A percentile compares a stretch with the other conserved stretches of the same genome.
phyloP scores from a whole-genome alignment of 2,329 filamentous ascomycete genomes.

The Botrytis fragariae region DNA sequence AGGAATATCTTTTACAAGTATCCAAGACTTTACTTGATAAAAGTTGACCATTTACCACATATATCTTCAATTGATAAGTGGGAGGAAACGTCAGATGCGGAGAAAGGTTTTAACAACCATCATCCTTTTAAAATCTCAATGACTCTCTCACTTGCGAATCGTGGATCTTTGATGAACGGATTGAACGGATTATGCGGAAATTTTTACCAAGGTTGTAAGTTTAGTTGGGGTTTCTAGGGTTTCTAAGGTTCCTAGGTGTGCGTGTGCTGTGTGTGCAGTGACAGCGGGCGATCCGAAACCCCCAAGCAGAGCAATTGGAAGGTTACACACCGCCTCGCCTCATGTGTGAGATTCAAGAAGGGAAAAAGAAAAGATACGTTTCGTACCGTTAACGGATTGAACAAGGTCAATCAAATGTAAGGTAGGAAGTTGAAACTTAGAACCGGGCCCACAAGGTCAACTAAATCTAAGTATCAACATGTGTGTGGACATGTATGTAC shows the following conservation, averaged over 20 bases:
- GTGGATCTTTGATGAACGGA: conserved; percentile 14
- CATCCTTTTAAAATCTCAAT: conserved; percentile 7
- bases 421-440: not conserved
- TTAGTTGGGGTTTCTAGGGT: not conserved
- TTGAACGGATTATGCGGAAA: conserved; percentile 17
- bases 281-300: conserved; percentile 20
- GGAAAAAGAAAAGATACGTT: not conserved
- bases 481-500: not conserved
- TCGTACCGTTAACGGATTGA: conserved; percentile 1
- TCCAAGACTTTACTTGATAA: conserved; percentile 14
- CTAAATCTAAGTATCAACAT: not conserved
- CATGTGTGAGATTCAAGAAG: conserved; percentile 2
- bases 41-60: not conserved
- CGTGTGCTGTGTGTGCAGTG: conserved; percentile 11
- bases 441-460: not conserved
- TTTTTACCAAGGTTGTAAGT: conserved; percentile 15
- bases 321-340: conserved; percentile 21
- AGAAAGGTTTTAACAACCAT: not conserved
- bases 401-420: not conserved
- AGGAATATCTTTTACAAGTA: conserved; percentile 4
- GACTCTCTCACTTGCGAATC: conserved; percentile 21
- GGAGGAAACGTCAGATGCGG: conserved; percentile 3
- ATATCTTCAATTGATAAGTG: conserved; percentile 3
- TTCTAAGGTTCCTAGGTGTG: not conserved
- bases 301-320: conserved; percentile 3